These are phyloP conservation scores for Stenocarpella maydis DNA, from an alignment of 2,329 filamentous ascomycete species.

Conservation along the genomic window DNA sequence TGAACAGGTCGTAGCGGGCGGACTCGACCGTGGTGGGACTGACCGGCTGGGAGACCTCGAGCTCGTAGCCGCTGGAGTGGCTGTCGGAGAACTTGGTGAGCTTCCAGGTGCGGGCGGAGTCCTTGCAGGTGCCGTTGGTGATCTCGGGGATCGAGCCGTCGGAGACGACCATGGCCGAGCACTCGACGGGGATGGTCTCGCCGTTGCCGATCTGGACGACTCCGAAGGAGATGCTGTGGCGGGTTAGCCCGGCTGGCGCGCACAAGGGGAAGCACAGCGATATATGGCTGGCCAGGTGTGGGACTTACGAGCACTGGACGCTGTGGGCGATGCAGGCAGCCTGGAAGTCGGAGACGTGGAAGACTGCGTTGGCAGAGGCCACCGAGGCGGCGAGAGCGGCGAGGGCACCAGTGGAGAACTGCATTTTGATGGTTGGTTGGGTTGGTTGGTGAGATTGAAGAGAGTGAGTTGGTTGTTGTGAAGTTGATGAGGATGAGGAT, in stretches of 20 bases:
- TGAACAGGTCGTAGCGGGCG: constrained; percentile 42
- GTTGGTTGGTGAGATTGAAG: constrained; percentile 5
- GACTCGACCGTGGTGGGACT: constrained; percentile 40
- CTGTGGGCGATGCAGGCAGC: constrained; percentile 34
- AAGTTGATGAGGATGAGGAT: constrained; percentile 16
- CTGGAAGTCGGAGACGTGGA: constrained; percentile 30
- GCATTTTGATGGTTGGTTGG: constrained; percentile 33
- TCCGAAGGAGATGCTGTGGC: constrained; percentile 29
- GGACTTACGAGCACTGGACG: constrained; percentile 32
- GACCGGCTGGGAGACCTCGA: constrained; percentile 43
- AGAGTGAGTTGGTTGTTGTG: not conserved
- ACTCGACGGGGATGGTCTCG: constrained; percentile 29
- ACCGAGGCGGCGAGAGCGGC: constrained; percentile 31
- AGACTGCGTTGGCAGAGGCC: constrained; percentile 24
- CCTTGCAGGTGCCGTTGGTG: constrained; percentile 41
- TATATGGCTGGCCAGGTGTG: too few species aligned
- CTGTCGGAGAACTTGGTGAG: constrained; percentile 36
- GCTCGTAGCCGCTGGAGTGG: constrained; percentile 37
- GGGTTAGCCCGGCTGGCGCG: not conserved
- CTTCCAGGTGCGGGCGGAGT: constrained; percentile 44
- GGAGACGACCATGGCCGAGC: constrained; percentile 13
- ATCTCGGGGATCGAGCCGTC: constrained; percentile 43
- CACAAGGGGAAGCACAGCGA: not conserved
- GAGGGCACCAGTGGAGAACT: constrained; percentile 32
- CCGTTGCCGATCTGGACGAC: constrained; percentile 6